Evolutionary conservation across 2,329 filamentous ascomycete species (phyloP).

Genomic region (Fusarium udum): DNA sequence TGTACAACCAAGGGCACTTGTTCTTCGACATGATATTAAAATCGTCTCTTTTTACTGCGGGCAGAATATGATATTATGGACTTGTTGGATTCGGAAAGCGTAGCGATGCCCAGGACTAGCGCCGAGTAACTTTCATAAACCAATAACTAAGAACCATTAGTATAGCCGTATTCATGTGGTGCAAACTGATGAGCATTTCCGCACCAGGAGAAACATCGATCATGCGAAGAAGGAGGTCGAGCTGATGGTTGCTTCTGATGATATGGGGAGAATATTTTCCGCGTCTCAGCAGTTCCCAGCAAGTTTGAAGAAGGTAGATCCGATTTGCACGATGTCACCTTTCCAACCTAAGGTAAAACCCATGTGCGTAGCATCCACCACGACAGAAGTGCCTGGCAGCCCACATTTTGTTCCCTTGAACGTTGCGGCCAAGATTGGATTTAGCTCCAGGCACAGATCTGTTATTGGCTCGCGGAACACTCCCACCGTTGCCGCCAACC

Average conservation of each 20-base stretch:
- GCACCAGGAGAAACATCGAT: not conserved
- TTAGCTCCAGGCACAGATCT: slow-evolving; percentile 52
- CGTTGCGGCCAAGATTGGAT: slow-evolving; percentile 21
- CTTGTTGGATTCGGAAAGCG: slow-evolving; percentile 20
- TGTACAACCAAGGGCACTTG: not conserved
- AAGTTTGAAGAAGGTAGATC: slow-evolving; percentile 34
- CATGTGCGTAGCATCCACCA: slow-evolving; percentile 20
- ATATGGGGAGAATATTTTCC: slow-evolving; percentile 31
- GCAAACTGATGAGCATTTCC: not conserved
- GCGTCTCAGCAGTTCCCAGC: slow-evolving; percentile 20
- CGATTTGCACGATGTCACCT: slow-evolving; percentile 42
- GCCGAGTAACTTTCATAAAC: not conserved
- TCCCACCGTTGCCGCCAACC: slow-evolving; percentile 18
- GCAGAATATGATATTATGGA: slow-evolving; percentile 8
- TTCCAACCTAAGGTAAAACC: slow-evolving; percentile 25
- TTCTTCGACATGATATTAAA: not conserved
- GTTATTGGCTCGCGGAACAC: slow-evolving; percentile 53
- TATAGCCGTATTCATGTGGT: not conserved
- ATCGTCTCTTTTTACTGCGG: slow-evolving; percentile 6
- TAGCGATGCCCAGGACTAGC: slow-evolving; percentile 8
- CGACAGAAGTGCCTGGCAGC: slow-evolving; percentile 10
- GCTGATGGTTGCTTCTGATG: slow-evolving; percentile 14
- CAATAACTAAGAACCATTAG: not conserved
- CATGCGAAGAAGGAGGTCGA: slow-evolving; percentile 1
- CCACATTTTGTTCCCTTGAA: slow-evolving; percentile 26